Evolutionary conservation across 2,329 filamentous ascomycete genomes (phyloP).

Genomic region (Pseudogymnoascus sp.): DNA sequence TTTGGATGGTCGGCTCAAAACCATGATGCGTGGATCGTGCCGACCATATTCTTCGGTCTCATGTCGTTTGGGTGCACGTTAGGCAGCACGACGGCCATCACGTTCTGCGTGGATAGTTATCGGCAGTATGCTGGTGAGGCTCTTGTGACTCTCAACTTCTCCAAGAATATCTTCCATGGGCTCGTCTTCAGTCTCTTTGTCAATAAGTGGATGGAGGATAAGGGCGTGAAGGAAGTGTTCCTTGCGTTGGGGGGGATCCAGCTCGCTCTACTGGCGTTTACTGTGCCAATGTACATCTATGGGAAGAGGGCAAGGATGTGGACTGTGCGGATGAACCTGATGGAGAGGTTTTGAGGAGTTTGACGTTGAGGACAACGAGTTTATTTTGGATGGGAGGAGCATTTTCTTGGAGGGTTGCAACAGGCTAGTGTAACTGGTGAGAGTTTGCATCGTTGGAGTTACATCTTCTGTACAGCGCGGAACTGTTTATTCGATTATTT

Average conservation of each 20-base stretch:
- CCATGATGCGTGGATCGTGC: slow-evolving; percentile 76
- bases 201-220: slow-evolving; percentile 67
- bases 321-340: slow-evolving; percentile 78
- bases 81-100: slow-evolving; percentile 84
- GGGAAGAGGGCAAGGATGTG: slow-evolving; percentile 90
- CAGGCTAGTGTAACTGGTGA: not conserved
- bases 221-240: slow-evolving; percentile 72
- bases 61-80: slow-evolving; percentile 88
- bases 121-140: slow-evolving; percentile 90
- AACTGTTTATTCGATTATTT: not conserved
- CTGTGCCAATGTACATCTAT: slow-evolving; percentile 60
- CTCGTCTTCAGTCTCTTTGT: slow-evolving; percentile 85
- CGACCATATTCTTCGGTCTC: slow-evolving; percentile 85
- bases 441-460: not conserved
- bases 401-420: not conserved
- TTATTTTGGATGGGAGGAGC: not conserved
- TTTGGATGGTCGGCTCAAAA: slow-evolving; percentile 87
- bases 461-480: not conserved
- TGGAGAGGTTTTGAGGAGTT: slow-evolving; percentile 59
- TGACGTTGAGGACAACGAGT: not conserved
- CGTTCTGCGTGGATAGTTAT: slow-evolving; percentile 90
- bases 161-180: slow-evolving; percentile 89
- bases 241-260: slow-evolving; percentile 82
- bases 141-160: slow-evolving; percentile 87
- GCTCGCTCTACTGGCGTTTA: slow-evolving; percentile 61